Evolutionary conservation across 1,139 yeast genomes (phyloP).

Genomic region (Taiozyma sp.): DNA sequence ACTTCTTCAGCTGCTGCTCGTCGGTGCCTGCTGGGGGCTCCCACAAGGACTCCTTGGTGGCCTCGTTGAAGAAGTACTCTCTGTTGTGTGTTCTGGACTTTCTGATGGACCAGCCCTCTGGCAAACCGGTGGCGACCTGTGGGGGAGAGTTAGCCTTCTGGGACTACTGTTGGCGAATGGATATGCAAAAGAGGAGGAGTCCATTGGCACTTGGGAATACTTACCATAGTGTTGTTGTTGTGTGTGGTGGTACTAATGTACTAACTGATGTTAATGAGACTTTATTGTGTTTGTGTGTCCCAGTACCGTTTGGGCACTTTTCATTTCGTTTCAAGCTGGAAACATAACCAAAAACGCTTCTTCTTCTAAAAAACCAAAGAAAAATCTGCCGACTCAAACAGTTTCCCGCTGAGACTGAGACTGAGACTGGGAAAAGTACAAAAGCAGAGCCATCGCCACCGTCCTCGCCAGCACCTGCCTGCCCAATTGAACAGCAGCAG

Average conservation of each 20-base stretch:
- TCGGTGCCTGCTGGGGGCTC: conserved; percentile 89
- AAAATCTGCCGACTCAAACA: background rate
- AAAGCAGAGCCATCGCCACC: background rate
- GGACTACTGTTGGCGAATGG: background rate
- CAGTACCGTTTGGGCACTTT: too few relatives aligned
- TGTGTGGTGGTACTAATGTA: too few relatives aligned
- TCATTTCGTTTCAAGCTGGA: background rate
- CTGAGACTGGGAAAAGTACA: too few relatives aligned
- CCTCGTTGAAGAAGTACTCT: conserved; percentile 75
- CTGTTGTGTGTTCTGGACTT: conserved; percentile 78
- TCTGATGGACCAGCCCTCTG: conserved; percentile 79
- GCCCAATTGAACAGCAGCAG: background rate
- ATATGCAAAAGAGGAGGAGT: too few relatives aligned
- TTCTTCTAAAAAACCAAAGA: too few relatives aligned
- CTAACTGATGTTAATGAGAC: too few relatives aligned
- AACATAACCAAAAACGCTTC: too few relatives aligned
- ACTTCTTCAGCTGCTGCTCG: conserved; percentile 49
- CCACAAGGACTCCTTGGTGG: conserved; percentile 79
- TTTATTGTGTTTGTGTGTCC: too few relatives aligned
- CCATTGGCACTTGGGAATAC: background rate
- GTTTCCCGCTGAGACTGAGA: too few relatives aligned
- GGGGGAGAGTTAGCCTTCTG: background rate
- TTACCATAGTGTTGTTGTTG: background rate
- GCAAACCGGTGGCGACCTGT: conserved; percentile 57
- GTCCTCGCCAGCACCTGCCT: background rate